Evolutionary conservation across 2,329 filamentous ascomycete species (phyloP), one percentile per base, ranked within the genome.

Genomic region (Botryosphaeria dothidea): DNA sequence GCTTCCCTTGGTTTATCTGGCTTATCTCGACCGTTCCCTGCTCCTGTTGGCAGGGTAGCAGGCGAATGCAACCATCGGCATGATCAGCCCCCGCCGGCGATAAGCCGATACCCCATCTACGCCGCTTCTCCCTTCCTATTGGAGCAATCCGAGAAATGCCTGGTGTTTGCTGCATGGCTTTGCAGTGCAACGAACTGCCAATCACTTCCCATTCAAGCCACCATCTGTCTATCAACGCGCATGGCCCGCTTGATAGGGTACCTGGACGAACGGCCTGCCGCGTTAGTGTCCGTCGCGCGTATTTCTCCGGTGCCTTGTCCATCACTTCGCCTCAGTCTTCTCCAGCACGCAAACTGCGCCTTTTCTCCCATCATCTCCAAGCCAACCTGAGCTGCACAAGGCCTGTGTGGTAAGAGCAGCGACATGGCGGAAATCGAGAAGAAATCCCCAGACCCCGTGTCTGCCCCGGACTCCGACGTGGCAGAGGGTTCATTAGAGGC

Each of bases 1-100:
- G 56, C 56, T 60, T 34, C n/a, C 23, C 52, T 4, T n/a, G 38
- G n/a, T 60, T 60, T 60, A 60, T 60, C 56, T 60, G 43, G 38
- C 56, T 60, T 60, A 60, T 60, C 56, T 45, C 17, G 11, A 17
- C 13, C 34, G 11, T n/a, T 19, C 34, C 36, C 27, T 57, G 23
- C 34, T 21, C 49, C n/a, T 19, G 56, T 60, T 60, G 56, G 54
- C 41, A 41, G 38, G 56, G 56, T 21, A 60, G 31, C 17, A 19
- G 27, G 21, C 36, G 19, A 7, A 27, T 60, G 56, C 56, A 60
- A n/a, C 38, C 36, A 41, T 60, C 56, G 56, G 56, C 56, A 46
- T 46, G 25, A 34, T 46, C 38, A 46, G 41, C 41, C 27, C 27
- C 56, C 41, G 56, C 56, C 56, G 56, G 27, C 25, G 56, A 60